A percentile compares a stretch with the other conserved stretches of the same genome.
phyloP scores from a whole-genome alignment of 345 rosid genomes.

The Lepidium aucheri region DNA sequence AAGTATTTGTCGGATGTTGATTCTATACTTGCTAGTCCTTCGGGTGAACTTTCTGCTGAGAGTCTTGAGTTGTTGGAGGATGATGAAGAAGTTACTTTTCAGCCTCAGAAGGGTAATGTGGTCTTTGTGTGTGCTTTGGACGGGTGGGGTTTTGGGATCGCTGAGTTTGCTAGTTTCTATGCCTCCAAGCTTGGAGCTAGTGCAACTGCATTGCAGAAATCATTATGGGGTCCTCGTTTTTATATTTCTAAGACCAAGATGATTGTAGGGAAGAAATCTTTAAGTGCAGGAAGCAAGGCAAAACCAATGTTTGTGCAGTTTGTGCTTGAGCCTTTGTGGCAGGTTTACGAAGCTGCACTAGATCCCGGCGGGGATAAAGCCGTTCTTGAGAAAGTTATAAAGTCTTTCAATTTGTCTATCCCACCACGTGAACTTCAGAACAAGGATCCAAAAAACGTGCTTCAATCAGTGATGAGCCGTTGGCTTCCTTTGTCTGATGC shows the following conservation, averaged over 20 bases:
- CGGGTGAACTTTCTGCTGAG: constrained; percentile 46
- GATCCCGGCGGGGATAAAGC: constrained; percentile 59
- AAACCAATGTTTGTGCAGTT: constrained; percentile 93
- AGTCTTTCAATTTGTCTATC: constrained; percentile 56
- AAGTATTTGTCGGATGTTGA: constrained; percentile 94
- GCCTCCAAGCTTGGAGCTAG: constrained; percentile 79
- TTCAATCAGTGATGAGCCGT: constrained; percentile 77
- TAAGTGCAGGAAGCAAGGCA: constrained; percentile 49
- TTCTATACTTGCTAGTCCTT: constrained; percentile 52
- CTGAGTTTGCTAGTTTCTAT: constrained; percentile 73
- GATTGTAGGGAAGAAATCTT: constrained; percentile 78
- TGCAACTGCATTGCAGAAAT: constrained; percentile 51
- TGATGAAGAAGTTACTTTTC: constrained; percentile 91
- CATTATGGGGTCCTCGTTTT: constrained; percentile 90
- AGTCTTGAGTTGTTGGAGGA: constrained; percentile 69
- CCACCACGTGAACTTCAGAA: constrained; percentile 81
- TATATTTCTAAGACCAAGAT: constrained; percentile 60
- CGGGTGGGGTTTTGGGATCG: constrained; percentile 86
- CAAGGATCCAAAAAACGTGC: constrained; percentile 75
- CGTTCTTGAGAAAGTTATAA: constrained; percentile 59
- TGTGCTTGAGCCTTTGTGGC: constrained; percentile 94
- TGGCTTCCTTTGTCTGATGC: constrained; percentile 94
- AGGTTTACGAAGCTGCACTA: constrained; percentile 68
- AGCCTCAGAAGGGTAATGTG: constrained; percentile 88
- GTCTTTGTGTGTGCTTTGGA: constrained; percentile 82